These are phyloP conservation scores for Tetracentron sinense DNA, from an alignment of 164 flowering plant genomes.

Conservation along the genomic window DNA sequence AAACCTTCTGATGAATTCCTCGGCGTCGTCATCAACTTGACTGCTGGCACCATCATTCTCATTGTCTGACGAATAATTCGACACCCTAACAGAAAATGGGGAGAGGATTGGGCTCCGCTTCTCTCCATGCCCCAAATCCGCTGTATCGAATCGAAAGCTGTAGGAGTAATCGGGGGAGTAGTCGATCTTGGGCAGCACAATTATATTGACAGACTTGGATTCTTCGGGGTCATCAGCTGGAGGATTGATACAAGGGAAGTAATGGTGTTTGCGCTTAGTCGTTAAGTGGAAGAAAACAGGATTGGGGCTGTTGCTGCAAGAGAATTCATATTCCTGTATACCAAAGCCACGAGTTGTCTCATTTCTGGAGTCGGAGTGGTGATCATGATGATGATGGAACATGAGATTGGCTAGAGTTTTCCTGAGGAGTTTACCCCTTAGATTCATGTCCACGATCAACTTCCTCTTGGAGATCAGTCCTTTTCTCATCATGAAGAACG, in stretches of 20 bases:
- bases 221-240: slow-evolving; percentile 12
- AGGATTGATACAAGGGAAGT: slow-evolving; percentile 53
- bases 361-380: slow-evolving; percentile 13
- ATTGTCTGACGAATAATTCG: slow-evolving; percentile 41
- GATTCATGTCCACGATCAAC: slow-evolving; percentile 45
- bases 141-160: slow-evolving; percentile 19
- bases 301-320: slow-evolving; percentile 56
- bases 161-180: slow-evolving; percentile 33
- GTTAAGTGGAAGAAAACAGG: slow-evolving; percentile 52
- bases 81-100: slow-evolving; percentile 30
- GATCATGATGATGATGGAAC: too few species aligned
- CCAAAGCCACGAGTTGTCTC: slow-evolving; percentile 28
- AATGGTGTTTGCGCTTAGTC: slow-evolving; percentile 33
- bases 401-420: slow-evolving; percentile 32
- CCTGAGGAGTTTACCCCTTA: slow-evolving; percentile 41
- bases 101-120: slow-evolving; percentile 30
- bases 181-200: slow-evolving; percentile 28
- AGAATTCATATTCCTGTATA: slow-evolving; percentile 50
- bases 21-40: slow-evolving; percentile 46
- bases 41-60: slow-evolving; percentile 7
- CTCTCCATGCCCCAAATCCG: slow-evolving; percentile 31
- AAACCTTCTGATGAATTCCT: slow-evolving; percentile 52
- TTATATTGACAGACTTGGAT: slow-evolving; percentile 16
- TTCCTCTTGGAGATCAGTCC: slow-evolving; percentile 46
- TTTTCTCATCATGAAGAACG: slow-evolving; percentile 49